A percentile compares a stretch with the other conserved stretches of the same genome.
phyloP scores from a whole-genome alignment of 768 basidiomycete genomes.

The Calocera cornea region DNA sequence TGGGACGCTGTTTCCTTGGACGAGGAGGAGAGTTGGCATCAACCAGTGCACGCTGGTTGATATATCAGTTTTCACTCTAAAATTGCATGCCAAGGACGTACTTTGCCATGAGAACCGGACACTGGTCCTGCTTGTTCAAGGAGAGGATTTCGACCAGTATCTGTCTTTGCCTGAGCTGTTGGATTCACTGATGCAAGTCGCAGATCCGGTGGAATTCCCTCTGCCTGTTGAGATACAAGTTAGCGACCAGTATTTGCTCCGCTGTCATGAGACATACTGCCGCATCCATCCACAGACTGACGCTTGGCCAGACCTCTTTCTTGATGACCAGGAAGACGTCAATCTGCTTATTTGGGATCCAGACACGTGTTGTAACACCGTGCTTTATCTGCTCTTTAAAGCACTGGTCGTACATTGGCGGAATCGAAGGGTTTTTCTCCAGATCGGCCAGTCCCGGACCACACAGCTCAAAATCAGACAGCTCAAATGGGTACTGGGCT shows the following conservation, averaged over 20 bases:
- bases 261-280: background rate
- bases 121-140: too few relatives aligned
- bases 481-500: background rate
- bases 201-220: background rate
- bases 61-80: too few relatives aligned
- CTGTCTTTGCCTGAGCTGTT: too few relatives aligned
- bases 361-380: background rate
- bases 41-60: too few relatives aligned
- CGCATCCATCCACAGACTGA: background rate
- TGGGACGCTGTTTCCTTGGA: too few relatives aligned
- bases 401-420: background rate
- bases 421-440: background rate
- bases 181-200: too few relatives aligned
- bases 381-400: background rate
- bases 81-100: too few relatives aligned
- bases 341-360: background rate
- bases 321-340: background rate
- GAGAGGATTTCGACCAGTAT: too few relatives aligned
- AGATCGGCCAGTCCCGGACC: background rate
- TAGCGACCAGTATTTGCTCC: background rate
- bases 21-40: too few relatives aligned
- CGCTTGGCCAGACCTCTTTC: background rate
- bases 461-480: background rate
- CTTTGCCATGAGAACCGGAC: too few relatives aligned
- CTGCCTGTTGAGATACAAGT: background rate